These are phyloP conservation scores for Neurospora sp. DNA, from an alignment of 495 filamentous ascomycete genomes.

Conservation along the genomic window DNA sequence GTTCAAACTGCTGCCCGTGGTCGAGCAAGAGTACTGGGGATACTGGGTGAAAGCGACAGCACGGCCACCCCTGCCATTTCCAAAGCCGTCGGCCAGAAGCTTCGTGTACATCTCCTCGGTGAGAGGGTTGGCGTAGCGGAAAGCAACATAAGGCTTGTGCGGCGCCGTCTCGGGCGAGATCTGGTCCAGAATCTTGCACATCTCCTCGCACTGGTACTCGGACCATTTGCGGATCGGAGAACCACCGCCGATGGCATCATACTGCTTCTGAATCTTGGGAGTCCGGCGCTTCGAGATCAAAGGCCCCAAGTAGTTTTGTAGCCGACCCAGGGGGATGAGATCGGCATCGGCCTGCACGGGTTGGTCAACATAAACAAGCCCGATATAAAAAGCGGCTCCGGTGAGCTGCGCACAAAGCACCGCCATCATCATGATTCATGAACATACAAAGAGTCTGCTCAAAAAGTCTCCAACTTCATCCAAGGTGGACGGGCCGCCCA, in stretches of 20 bases:
- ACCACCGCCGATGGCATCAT: constrained; percentile 88
- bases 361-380: constrained; percentile 7
- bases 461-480: constrained; percentile 85
- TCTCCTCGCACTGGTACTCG: constrained; percentile 80
- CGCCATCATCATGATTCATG: not conserved
- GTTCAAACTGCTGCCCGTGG: constrained; percentile 90
- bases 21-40: constrained; percentile 98
- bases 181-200: constrained; percentile 91
- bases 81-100: constrained; percentile 81
- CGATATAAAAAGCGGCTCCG: not conserved
- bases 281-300: constrained; percentile 79
- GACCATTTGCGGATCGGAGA: constrained; percentile 98
- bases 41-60: constrained; percentile 98
- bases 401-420: not conserved
- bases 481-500: constrained; percentile 89
- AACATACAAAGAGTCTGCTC: constrained; percentile 79
- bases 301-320: constrained; percentile 85
- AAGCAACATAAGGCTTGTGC: constrained; percentile 98
- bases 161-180: constrained; percentile 88
- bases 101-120: constrained; percentile 86
- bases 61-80: constrained; percentile 71
- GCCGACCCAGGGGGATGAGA: constrained; percentile 86
- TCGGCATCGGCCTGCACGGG: constrained; percentile 69
- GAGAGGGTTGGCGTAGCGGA: constrained; percentile 87
- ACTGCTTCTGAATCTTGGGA: constrained; percentile 92